Evolutionary conservation across 345 rosid species (phyloP), one percentile per base, ranked within the genome.

Genomic region (rapeseed (Brassica napus)): DNA sequence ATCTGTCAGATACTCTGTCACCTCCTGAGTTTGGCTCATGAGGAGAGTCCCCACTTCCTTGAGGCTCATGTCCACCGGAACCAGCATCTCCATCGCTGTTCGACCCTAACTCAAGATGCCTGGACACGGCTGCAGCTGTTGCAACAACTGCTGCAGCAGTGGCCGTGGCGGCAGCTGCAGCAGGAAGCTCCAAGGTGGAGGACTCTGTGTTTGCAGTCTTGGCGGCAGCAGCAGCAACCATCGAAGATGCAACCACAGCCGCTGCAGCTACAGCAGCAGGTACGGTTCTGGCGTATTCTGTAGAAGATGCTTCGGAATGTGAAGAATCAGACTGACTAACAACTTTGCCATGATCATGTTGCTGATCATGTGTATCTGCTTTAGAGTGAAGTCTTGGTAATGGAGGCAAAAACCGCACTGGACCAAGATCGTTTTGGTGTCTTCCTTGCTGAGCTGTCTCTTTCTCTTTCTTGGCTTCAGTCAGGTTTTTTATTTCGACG

Each of bases 111-210:
- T 90, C 97, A 73, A 81, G 82, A 71, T 92, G 93, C 88, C 82
- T 88, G 44, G 79, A 80, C 59, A 87, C 92, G 71, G 96, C 98
- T 30, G 97, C 93, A 68, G 90, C 87, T 6, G 97, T 90, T 72
- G 97, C 97, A 72, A 88, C 93, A 66, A 91, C 88, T 26, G 92
- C 98, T 73, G 98, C 98, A 80, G 98, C 94, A 67, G 97, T 90
- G 61, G 98, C 97, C 59, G 94, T 91, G 78, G 98, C 98, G 12
- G 98, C 98, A 58, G 97, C 97, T 57, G 98, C 94, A 69, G 88
- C 97, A 77, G 98, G 97, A 76, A 90, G 81, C 78, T 94, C 96
- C 62, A 74, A 9, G 12, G 74, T 18, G 59, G 82, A 73, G 61
- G 89, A 80, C 72, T 85, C 90, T 65, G 92, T 67, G 71, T 85